Conservation (phyloP, 2,329 filamentous ascomycete genomes). For the Ceratocystis colombiana region DNA sequence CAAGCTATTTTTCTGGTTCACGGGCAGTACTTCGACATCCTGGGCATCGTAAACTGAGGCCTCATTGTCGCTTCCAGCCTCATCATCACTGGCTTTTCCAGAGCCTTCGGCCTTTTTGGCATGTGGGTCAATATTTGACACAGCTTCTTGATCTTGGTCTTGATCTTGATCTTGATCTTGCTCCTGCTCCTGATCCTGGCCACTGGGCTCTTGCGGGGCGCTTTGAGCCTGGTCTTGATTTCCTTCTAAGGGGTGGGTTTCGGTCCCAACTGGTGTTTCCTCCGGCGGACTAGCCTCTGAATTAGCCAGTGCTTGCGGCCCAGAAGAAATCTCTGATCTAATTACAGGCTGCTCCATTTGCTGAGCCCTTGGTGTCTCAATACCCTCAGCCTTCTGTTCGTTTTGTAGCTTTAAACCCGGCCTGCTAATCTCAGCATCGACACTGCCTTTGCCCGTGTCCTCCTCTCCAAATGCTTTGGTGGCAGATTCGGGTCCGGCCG, state of each 20-base stretch:
- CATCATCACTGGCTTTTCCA: constrained; percentile 57
- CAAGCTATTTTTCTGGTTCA: constrained; percentile 83
- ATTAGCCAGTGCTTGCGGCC: constrained; percentile 23
- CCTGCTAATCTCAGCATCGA: not conserved
- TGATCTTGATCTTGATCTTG: not conserved
- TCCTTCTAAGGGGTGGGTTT: constrained; percentile 25
- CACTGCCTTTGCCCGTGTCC: not conserved
- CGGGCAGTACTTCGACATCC: constrained; percentile 60
- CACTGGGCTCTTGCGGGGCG: not conserved
- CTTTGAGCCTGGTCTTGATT: constrained; percentile 30
- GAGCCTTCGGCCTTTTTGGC: constrained; percentile 31
- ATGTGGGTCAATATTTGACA: not conserved
- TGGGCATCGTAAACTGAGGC: constrained; percentile 49
- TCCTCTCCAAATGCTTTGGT: constrained; percentile 11
- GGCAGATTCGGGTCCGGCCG: not conserved
- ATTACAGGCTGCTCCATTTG: not conserved
- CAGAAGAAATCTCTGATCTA: constrained; percentile 19
- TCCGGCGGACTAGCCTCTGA: constrained; percentile 20
- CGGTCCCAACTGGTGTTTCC: not conserved
- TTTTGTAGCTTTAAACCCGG: not conserved
- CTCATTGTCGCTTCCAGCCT: constrained; percentile 64
- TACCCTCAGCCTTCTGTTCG: not conserved
- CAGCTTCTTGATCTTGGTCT: constrained; percentile 26
- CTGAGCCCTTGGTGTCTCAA: not conserved
- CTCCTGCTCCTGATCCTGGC: constrained; percentile 27